These are phyloP conservation scores for Colletotrichum lindemuthianum DNA, from an alignment of 2,329 filamentous ascomycete species.

Conservation along the genomic window DNA sequence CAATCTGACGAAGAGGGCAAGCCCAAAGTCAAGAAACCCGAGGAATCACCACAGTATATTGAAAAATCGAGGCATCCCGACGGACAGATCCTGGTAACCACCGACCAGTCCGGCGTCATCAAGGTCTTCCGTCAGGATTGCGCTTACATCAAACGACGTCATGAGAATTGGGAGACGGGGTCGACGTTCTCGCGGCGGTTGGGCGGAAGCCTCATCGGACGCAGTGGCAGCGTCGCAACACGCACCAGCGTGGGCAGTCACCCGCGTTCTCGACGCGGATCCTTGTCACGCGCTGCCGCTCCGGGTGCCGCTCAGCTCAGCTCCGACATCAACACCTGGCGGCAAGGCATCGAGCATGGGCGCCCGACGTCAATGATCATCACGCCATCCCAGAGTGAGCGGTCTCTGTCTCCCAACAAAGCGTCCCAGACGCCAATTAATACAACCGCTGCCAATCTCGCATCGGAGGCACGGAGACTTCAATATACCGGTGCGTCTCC, in stretches of 20 bases:
- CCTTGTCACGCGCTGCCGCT: slow-evolving; percentile 53
- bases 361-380: slow-evolving; percentile 49
- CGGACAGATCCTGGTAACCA: slow-evolving; percentile 92
- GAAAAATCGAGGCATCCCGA: slow-evolving; percentile 78
- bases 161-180: slow-evolving; percentile 80
- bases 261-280: slow-evolving; percentile 62
- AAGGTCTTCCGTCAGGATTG: slow-evolving; percentile 97
- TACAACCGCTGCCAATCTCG: slow-evolving; percentile 50
- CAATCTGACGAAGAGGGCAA: slow-evolving; percentile 48
- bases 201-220: slow-evolving; percentile 63
- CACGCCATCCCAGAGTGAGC: slow-evolving; percentile 58
- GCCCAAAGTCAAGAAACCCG: slow-evolving; percentile 55
- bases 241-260: slow-evolving; percentile 61
- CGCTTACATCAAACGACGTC: slow-evolving; percentile 80
- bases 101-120: slow-evolving; percentile 87
- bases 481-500: slow-evolving; percentile 50
- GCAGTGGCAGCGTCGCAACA: slow-evolving; percentile 66
- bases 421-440: slow-evolving; percentile 48
- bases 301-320: slow-evolving; percentile 46
- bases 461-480: slow-evolving; percentile 58
- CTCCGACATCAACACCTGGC: slow-evolving; percentile 89
- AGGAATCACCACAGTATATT: slow-evolving; percentile 81
- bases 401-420: slow-evolving; percentile 66
- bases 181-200: slow-evolving; percentile 80
- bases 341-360: slow-evolving; percentile 69